These are phyloP conservation scores for Populus hybrid DNA, from an alignment of 441 rosid genomes.

Conservation along the genomic window DNA sequence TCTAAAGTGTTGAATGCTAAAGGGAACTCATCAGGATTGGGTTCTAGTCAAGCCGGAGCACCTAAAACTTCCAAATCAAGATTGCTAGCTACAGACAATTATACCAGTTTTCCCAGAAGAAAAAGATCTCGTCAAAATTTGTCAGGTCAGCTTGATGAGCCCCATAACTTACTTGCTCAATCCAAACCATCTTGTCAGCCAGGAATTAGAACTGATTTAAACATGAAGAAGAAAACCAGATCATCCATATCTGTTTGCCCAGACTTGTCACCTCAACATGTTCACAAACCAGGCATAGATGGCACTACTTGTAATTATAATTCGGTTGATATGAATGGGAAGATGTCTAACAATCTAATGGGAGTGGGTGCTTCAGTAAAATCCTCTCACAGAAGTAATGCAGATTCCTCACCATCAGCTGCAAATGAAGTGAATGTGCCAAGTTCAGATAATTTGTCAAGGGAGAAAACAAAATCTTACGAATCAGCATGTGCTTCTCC, in stretches of 20 bases:
- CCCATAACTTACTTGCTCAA: conserved; percentile 23
- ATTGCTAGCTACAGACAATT: conserved; percentile 21
- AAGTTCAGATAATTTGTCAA: conserved; percentile 16
- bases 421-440: conserved; percentile 16
- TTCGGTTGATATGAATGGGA: conserved; percentile 6
- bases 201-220: conserved; percentile 27
- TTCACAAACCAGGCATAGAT: conserved; percentile 16
- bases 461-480: conserved; percentile 18
- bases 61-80: conserved; percentile 19
- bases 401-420: conserved; percentile 17
- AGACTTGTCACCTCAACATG: conserved; percentile 3
- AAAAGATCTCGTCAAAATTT: conserved; percentile 50
- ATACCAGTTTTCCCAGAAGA: conserved; percentile 41
- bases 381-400: conserved; percentile 11
- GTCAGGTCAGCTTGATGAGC: conserved; percentile 26
- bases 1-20: conserved; percentile 21
- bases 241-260: conserved; percentile 18
- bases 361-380: conserved; percentile 12
- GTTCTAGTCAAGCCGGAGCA: conserved; percentile 8
- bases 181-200: conserved; percentile 17
- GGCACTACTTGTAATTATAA: not conserved
- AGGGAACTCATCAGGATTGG: conserved; percentile 22
- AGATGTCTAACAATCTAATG: conserved; percentile 10
- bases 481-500: conserved; percentile 30
- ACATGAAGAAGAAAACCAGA: conserved; percentile 25